Base-by-base conservation (phyloP, 139 green algal species). In the Coccomyxa sp. region DNA sequence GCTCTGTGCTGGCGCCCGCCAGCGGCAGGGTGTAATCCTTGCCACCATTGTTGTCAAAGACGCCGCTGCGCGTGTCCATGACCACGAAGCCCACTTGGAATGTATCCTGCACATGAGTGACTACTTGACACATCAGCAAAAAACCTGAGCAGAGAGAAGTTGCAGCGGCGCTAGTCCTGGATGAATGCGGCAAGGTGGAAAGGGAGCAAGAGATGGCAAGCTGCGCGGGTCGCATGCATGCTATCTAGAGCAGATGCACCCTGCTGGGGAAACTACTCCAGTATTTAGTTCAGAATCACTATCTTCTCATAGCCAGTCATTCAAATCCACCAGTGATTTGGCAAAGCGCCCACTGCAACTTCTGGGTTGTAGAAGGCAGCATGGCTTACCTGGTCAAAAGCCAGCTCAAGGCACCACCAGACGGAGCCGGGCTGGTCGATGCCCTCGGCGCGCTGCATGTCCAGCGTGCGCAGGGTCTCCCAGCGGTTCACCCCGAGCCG, bases 1-100 rank as follows among this genome's bases (percentile, higher is more conserved):
- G 80, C 80, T 94, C 89, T 0, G 84, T 92, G n/a, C 81, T 81
- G 0, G 86, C 89, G 9, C 81, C 86, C 9, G 78, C 64, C 68
- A 97, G 85, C 29, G 55, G 36, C 64, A 97, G 50, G 37, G 55
- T n/a, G 70, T 90, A 96, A 82, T 97, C 89, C 71, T 79, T 76
- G 34, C 73, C 70, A 10, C 77, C 80, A 81, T 96, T 96, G 91
- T 95, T 95, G 78, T 97, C 90, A 31, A 93, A 85, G 0, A 79
- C 77, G 1, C 82, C 83, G 29, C 81, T 87, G 39, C 35, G 41
- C 33, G 50, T 76, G 82, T 95, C 93, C 55, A 86, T 82, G 6
- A 97, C 44, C 36, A 97, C 94, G 86, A 90, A 97, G 80, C 95
- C 90, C 6, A 94, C 74, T 9, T 82, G 78, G 82, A 93, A 97